Evolutionary conservation across 208 protist genomes (phyloP).

Genomic region (Trypanosoma lewisi): DNA sequence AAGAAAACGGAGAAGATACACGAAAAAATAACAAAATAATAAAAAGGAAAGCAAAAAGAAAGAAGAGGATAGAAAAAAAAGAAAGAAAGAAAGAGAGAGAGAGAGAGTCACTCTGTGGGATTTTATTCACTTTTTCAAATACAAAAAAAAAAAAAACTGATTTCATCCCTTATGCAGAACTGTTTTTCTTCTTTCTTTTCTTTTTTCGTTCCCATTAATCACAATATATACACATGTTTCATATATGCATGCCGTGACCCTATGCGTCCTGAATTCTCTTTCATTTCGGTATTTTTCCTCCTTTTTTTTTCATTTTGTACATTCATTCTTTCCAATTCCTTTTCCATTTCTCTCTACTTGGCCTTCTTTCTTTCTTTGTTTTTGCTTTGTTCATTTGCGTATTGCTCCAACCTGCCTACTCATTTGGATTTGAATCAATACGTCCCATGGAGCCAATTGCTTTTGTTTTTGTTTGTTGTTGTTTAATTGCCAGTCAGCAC

Average conservation of each 20-base stretch:
- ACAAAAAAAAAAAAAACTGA: constrained; percentile 6
- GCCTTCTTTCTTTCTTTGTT: no score
- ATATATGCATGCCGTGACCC: not conserved
- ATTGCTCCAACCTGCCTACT: not conserved
- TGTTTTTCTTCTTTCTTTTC: no score
- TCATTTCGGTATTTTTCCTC: not conserved
- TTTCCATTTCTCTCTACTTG: not conserved
- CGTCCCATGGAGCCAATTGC: not conserved
- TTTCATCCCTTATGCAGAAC: no score
- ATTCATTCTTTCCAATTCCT: not conserved
- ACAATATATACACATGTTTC: constrained; percentile 1
- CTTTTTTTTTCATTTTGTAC: not conserved
- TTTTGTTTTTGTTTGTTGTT: no score
- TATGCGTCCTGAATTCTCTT: no score
- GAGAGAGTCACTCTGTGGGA: no score
- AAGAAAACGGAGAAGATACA: constrained; percentile 12
- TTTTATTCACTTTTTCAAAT: no score
- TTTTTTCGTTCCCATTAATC: no score
- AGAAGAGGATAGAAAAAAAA: no score
- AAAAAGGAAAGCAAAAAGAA: no score
- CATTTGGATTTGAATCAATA: not conserved
- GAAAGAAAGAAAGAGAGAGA: no score
- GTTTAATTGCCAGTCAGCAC: constrained; percentile 56
- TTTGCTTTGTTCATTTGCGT: not conserved
- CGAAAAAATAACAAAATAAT: no score